Percentiles rank a stretch among this genome's conserved stretches.
Conservation (phyloP, 768 basidiomycete genomes). For the Xerocomellus amylosporus region DNA sequence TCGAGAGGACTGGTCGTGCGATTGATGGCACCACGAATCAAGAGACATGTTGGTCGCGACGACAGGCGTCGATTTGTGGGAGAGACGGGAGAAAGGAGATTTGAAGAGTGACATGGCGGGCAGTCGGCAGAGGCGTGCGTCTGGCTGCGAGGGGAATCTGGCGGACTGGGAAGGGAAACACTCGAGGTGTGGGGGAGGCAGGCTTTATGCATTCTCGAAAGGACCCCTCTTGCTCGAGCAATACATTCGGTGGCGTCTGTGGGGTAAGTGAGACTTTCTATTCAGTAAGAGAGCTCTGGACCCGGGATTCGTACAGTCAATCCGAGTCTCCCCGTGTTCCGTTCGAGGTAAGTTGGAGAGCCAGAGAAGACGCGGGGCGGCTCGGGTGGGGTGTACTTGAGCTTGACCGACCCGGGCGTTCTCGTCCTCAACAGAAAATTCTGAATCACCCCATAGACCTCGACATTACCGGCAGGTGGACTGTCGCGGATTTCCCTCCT, state of each 20-base stretch:
- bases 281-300: background rate
- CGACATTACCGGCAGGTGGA: background rate
- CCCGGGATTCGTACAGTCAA: background rate
- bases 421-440: background rate
- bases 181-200: background rate
- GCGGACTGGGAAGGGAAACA: background rate
- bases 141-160: no score
- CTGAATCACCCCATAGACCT: background rate
- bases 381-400: background rate
- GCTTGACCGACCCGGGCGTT: background rate
- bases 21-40: background rate
- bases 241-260: background rate
- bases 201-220: background rate
- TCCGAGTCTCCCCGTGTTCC: background rate
- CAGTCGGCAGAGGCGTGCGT: background rate
- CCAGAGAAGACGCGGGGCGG: background rate
- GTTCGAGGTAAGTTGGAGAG: background rate
- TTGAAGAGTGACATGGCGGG: conserved; percentile 1
- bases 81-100: background rate
- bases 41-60: conserved; percentile 1
- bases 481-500: no score
- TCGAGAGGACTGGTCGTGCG: background rate
- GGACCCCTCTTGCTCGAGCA: background rate
- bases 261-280: background rate
- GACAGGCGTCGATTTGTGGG: conserved; percentile 1